phyloP scores from a whole-genome alignment of 352 stramenopile genomes.

The Globisporangium heterothallicum region DNA sequence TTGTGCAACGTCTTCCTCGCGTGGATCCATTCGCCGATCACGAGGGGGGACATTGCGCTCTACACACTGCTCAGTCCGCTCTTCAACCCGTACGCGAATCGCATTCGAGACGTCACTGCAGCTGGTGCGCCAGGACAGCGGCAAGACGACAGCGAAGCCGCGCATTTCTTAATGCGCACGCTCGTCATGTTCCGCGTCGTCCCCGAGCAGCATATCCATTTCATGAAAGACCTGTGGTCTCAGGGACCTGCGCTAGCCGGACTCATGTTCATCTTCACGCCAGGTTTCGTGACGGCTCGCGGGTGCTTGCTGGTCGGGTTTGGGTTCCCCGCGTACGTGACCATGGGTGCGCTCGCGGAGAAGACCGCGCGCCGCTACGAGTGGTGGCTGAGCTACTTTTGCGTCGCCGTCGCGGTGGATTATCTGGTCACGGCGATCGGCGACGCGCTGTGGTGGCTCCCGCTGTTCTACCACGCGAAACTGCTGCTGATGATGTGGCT shows the following conservation, averaged over 20 bases:
- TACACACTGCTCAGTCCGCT: slow-evolving; percentile 65
- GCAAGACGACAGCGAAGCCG: slow-evolving; percentile 28
- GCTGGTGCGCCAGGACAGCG: slow-evolving; percentile 4
- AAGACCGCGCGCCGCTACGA: slow-evolving; percentile 77
- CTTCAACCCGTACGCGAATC: slow-evolving; percentile 72
- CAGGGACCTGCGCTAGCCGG: slow-evolving; percentile 72
- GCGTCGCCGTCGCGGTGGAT: slow-evolving; percentile 60
- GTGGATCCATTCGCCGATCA: slow-evolving; percentile 79
- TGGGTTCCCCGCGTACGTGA: slow-evolving; percentile 80
- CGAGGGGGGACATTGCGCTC: slow-evolving; percentile 59
- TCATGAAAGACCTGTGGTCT: slow-evolving; percentile 73
- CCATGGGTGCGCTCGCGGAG: slow-evolving; percentile 69
- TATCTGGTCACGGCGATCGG: slow-evolving; percentile 58
- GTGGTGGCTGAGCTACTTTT: slow-evolving; percentile 86
- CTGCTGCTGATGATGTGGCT: slow-evolving; percentile 83
- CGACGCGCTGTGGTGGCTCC: slow-evolving; percentile 65
- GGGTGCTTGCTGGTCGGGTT: slow-evolving; percentile 73
- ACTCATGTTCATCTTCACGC: slow-evolving; percentile 83
- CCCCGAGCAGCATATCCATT: slow-evolving; percentile 54
- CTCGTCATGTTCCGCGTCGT: slow-evolving; percentile 63
- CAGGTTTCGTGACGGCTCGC: slow-evolving; percentile 72
- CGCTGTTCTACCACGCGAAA: slow-evolving; percentile 85
- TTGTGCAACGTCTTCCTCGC: slow-evolving; percentile 65
- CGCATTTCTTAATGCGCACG: slow-evolving; percentile 63
- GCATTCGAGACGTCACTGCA: slow-evolving; percentile 36